These are phyloP conservation scores for Herpetospermum pedunculosum DNA, from an alignment of 306 rosid genomes.

Conservation along the genomic window DNA sequence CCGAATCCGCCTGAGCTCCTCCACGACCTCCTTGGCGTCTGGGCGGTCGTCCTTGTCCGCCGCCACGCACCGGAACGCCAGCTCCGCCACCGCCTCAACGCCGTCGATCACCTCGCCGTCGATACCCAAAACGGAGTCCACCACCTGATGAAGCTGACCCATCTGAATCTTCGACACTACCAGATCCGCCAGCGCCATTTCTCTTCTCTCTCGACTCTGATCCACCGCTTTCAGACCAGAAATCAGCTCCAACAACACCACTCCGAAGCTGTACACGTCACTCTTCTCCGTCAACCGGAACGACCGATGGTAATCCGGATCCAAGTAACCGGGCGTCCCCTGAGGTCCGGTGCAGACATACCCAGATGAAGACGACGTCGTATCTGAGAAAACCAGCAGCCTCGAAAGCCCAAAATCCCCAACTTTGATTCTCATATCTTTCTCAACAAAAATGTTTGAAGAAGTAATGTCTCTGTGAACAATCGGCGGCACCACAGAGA, in stretches of 20 bases:
- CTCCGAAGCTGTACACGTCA: conserved; percentile 93
- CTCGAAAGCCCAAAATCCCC: conserved; percentile 96
- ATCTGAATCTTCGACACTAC: conserved; percentile 76
- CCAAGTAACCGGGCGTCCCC: conserved; percentile 92
- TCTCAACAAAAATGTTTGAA: conserved; percentile 68
- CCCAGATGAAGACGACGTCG: conserved; percentile 34
- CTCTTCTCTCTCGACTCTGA: conserved; percentile 58
- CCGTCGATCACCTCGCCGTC: conserved; percentile 27
- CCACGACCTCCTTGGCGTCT: conserved; percentile 66
- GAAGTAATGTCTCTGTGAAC: conserved; percentile 92
- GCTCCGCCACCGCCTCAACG: conserved; percentile 56
- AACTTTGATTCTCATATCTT: conserved; percentile 76
- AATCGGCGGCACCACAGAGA: conserved; percentile 58
- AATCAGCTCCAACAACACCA: conserved; percentile 62
- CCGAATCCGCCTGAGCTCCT: conserved; percentile 51
- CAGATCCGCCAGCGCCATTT: conserved; percentile 71
- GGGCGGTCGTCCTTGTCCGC: conserved; percentile 92
- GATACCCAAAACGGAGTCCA: conserved; percentile 44
- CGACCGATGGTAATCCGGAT: conserved; percentile 88
- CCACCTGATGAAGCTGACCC: conserved; percentile 64
- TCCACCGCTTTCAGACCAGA: conserved; percentile 77
- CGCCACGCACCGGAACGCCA: conserved; percentile 89
- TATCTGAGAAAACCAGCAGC: conserved; percentile 45
- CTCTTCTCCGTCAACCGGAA: conserved; percentile 89
- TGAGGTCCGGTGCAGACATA: conserved; percentile 95